phyloP scores from a whole-genome alignment of 1,284 basidiomycete genomes.

The Marasmius tenuissimus region DNA sequence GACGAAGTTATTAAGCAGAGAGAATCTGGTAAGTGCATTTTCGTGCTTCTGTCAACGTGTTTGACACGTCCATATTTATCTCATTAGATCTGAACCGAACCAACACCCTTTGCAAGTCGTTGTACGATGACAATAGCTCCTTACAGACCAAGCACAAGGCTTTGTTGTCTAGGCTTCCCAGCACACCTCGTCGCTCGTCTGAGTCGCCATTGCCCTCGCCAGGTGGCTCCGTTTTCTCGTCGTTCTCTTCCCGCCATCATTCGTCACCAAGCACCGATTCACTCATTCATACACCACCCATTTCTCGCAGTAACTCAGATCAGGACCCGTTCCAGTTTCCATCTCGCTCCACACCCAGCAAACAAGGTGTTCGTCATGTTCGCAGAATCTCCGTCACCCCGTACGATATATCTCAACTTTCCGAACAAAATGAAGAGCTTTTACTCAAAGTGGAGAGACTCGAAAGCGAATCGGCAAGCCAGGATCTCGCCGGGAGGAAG shows the following conservation, averaged over 20 bases:
- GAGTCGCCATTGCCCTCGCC: slow-evolving; percentile 35
- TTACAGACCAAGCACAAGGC: slow-evolving; percentile 71
- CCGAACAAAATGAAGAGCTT: slow-evolving; percentile 82
- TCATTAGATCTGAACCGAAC: slow-evolving; percentile 65
- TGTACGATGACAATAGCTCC: slow-evolving; percentile 67
- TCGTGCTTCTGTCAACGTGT: slow-evolving; percentile 5
- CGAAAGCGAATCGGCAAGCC: slow-evolving; percentile 64
- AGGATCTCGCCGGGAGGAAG: slow-evolving; percentile 67
- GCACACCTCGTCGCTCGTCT: slow-evolving; percentile 26
- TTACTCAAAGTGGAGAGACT: slow-evolving; percentile 71
- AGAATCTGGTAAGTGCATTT: slow-evolving; percentile 60
- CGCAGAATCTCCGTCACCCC: slow-evolving; percentile 62
- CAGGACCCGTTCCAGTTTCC: background rate
- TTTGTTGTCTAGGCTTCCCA: slow-evolving; percentile 60
- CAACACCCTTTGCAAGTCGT: slow-evolving; percentile 63
- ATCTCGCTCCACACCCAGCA: background rate
- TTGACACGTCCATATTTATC: slow-evolving; percentile 18
- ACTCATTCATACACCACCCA: background rate
- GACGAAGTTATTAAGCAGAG: slow-evolving; percentile 73
- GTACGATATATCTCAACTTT: slow-evolving; percentile 66
- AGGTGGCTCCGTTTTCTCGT: slow-evolving; percentile 15
- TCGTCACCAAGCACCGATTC: background rate
- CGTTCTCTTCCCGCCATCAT: background rate
- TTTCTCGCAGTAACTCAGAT: background rate
- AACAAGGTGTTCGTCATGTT: background rate